Conservation (phyloP, 2,329 filamentous ascomycete species). For the Pestalotiopsis sp. region DNA sequence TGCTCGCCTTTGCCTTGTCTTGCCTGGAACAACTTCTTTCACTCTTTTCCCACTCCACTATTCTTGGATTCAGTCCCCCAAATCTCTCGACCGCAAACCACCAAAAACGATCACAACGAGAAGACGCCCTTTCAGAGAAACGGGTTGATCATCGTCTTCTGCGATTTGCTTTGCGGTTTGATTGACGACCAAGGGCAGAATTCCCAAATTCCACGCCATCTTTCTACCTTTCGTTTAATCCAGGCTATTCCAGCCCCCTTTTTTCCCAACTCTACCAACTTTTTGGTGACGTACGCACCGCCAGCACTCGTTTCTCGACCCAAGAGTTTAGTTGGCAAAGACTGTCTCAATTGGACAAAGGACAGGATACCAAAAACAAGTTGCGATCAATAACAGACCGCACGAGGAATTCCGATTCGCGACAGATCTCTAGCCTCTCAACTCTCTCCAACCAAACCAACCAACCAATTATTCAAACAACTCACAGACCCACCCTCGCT, state of each 20-base stretch:
- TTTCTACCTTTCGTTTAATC: slow-evolving; percentile 14
- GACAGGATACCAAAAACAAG: not conserved
- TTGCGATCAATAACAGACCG: not conserved
- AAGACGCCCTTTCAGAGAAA: slow-evolving; percentile 18
- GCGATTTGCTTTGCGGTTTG: not conserved
- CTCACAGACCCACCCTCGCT: slow-evolving; percentile 2
- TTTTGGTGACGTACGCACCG: slow-evolving; percentile 18
- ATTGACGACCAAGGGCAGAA: not conserved
- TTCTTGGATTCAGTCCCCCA: slow-evolving; percentile 10
- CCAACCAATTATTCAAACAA: not conserved
- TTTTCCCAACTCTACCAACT: slow-evolving; percentile 5
- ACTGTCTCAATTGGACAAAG: slow-evolving; percentile 8
- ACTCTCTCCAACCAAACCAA: not conserved
- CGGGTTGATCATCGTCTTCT: slow-evolving; percentile 16
- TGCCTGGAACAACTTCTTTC: slow-evolving; percentile 4
- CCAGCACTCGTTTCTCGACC: slow-evolving; percentile 11
- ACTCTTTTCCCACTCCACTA: slow-evolving; percentile 16
- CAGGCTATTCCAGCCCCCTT: slow-evolving; percentile 11
- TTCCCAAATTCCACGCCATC: not conserved
- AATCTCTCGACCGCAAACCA: slow-evolving; percentile 10
- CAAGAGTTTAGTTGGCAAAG: slow-evolving; percentile 13
- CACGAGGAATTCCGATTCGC: not conserved
- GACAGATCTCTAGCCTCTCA: not conserved
- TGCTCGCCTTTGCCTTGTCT: slow-evolving; percentile 2
- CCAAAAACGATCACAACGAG: not conserved